Conservation (phyloP, 192 early-diverging fungal genomes). For the Chytriomyces confervae region DNA sequence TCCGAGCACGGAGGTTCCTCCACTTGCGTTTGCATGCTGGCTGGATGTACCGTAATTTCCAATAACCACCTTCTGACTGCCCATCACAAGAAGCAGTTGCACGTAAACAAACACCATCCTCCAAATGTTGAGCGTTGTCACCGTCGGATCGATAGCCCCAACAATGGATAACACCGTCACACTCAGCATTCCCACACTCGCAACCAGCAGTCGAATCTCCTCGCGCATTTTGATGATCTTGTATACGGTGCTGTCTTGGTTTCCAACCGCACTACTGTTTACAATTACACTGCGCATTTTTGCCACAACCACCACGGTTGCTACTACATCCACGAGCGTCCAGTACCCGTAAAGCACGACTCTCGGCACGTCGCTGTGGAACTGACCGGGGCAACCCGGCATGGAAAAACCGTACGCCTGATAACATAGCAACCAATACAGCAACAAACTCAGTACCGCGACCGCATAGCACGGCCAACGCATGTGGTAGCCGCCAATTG, state of each 20-base stretch:
- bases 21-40: too few relatives aligned
- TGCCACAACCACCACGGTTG: neutral
- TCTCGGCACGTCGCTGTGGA: neutral
- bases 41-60: neutral
- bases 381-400: conserved; percentile 10
- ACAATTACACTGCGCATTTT: conserved; percentile 4
- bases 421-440: conserved; percentile 13
- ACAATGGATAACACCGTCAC: conserved; percentile 4
- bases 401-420: conserved; percentile 18
- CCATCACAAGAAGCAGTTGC: conserved; percentile 19
- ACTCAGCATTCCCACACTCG: neutral
- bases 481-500: conserved; percentile 1
- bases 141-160: neutral
- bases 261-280: neutral
- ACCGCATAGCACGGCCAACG: conserved; percentile 10
- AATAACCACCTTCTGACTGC: conserved; percentile 17
- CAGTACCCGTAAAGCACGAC: conserved; percentile 17
- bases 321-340: conserved; percentile 14
- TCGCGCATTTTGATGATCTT: conserved; percentile 14
- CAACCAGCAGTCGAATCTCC: conserved; percentile 12
- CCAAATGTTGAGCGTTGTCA: conserved; percentile 22
- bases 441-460: neutral
- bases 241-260: neutral
- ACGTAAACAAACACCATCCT: conserved; percentile 29
- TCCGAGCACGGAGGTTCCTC: too few relatives aligned